Base-by-base conservation (phyloP, 805 yeast genomes). In the Yamadazyma akitaensis region DNA sequence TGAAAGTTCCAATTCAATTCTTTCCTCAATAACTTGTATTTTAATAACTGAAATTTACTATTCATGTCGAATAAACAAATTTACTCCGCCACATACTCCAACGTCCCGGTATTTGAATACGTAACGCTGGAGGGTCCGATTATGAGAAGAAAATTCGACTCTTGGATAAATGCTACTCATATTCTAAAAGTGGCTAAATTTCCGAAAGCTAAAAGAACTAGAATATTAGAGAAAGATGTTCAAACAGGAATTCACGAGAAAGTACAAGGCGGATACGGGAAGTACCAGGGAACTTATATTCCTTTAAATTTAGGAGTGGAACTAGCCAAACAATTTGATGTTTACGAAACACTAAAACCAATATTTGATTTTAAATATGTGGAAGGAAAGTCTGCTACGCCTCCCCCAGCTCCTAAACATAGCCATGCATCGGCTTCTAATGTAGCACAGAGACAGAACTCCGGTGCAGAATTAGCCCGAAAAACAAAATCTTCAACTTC, bases 181-280 rank as follows among this genome's bases (percentile, higher is more conserved):
- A 77, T 84, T 30, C 68, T 85, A 45, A 83, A 82, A 58, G 75
- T 84, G 24, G 88, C 86, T 21, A 82, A 84, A 40, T 74, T 82
- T 47, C 88, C 85, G 53, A 77, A 82, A 55, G 80, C 85, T 17
- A 75, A 77, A 49, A 67, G 88, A 40, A 80, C 86, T 8, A 76
- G 82, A 49, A 72, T 81, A 42, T 75, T 84, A 49, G 89, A 84
- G 51, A 73, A 74, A 51, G 88, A 82, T 53, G 81, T 82, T 36
- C 79, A 74, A 47, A 75, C 80, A 6, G 84, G 85, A n/a, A 69
- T 67, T 31, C 84, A 81, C 57, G 90, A 84, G 55, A 83, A 82
- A 55, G 82, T 83, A 21, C 86, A 82, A 61, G 88, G 88, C 31
- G 88, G 88, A 0, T 79, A 82, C 51, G 88, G 87, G n/a, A 80